Evolutionary conservation across 116 monocot genomes (phyloP), one percentile per base, ranked within the genome.

Genomic region (Trichopus zeylanicus): DNA sequence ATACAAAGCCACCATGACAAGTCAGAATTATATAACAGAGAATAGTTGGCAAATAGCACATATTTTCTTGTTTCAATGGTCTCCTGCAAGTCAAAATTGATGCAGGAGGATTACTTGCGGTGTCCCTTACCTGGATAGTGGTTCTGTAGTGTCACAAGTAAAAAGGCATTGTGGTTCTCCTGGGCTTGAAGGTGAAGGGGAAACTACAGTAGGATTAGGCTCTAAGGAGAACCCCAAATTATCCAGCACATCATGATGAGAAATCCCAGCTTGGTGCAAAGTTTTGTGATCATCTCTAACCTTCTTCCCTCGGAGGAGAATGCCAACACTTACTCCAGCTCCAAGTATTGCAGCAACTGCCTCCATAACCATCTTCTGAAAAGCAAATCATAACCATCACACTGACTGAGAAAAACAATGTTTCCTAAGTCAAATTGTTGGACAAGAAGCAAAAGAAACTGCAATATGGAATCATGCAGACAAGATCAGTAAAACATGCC

Each of bases 361-460:
- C 29, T 57, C 57, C 57, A 83, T 54, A 46, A 91, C 83, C 48
- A 74, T 83, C 49, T 68, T 73, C 80, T 83, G 80, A 60, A 66
- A 53, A 10, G 39, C 25, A 54, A 70, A 63, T 6, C 37, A 26
- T 15, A 33, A 32, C 10, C 48, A 19, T 31, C 18, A 23, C 3
- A 19, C 3, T n/a, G 15, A 18, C 46, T 35, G 22, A 9, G 23
- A 46, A 19, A 56, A 47, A 29, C 0, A 62, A 16, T 4, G 31
- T 39, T 59, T 37, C n/a, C n/a, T n/a, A n/a, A n/a, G n/a, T n/a
- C n/a, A n/a, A n/a, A n/a, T n/a, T n/a, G n/a, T n/a, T n/a, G n/a
- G n/a, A n/a, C n/a, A n/a, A n/a, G n/a, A n/a, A n/a, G n/a, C n/a
- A n/a, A n/a, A n/a, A n/a, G n/a, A n/a, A n/a, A n/a, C n/a, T n/a